Percentiles rank a stretch among this genome's conserved stretches.
phyloP scores from a whole-genome alignment of 192 early-diverging fungal genomes.

The Helicostylum pulchrum region DNA sequence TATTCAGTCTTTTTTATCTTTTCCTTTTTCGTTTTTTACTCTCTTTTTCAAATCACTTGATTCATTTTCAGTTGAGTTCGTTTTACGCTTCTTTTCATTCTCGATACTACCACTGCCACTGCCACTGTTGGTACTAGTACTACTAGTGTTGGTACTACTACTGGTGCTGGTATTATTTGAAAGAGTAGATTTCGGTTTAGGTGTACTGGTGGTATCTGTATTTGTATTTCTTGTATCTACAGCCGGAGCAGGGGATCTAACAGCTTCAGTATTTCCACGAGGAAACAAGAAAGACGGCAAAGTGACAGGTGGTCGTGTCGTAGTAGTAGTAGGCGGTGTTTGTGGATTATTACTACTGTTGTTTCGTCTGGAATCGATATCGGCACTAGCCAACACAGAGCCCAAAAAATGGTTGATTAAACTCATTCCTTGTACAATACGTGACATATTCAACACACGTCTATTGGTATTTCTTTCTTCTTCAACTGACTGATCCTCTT shows the following conservation, averaged over 20 bases:
- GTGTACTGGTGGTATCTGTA: background rate
- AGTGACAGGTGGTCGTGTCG: background rate
- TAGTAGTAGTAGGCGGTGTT: background rate
- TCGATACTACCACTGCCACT: background rate
- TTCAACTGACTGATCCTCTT: conserved; percentile 10
- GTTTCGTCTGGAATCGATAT: conserved; percentile 18
- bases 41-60: background rate
- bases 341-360: background rate
- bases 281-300: background rate
- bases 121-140: background rate
- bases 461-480: background rate
- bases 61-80: background rate
- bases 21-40: conserved; percentile 5
- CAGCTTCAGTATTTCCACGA: background rate
- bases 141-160: background rate
- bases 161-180: background rate
- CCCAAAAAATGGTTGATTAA: conserved; percentile 34
- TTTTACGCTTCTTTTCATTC: background rate
- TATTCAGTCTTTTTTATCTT: background rate
- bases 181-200: background rate
- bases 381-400: conserved; percentile 29
- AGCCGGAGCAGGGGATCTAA: background rate
- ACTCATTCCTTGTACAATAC: conserved; percentile 34
- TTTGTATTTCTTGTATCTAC: background rate
- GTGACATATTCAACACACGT: conserved; percentile 15